These are phyloP conservation scores for Hortaea sp. DNA, from an alignment of 2,329 filamentous ascomycete genomes.

Conservation along the genomic window DNA sequence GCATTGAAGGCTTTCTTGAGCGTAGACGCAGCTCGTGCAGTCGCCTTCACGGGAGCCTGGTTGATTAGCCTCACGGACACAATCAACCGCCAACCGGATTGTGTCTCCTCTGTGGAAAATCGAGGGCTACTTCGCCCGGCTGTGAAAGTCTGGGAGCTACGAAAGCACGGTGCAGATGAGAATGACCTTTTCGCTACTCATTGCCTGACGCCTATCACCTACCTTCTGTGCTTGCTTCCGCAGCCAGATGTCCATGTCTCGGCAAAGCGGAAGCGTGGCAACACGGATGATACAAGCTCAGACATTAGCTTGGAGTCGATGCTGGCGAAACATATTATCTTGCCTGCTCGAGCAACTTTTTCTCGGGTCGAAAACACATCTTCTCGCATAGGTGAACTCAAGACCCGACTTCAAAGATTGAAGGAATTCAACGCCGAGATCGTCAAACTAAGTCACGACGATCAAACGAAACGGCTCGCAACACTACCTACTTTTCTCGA, in stretches of 20 bases:
- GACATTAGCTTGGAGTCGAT: conserved; percentile 10
- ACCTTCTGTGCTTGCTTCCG: conserved; percentile 8
- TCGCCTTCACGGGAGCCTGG: conserved; percentile 18
- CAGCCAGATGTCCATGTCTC: neutral
- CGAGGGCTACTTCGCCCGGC: conserved; percentile 10
- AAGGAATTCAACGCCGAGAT: neutral
- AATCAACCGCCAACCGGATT: neutral
- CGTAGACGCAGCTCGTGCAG: conserved; percentile 9
- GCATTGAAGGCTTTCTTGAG: conserved; percentile 16
- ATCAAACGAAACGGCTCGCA: conserved; percentile 2
- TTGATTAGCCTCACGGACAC: conserved; percentile 1
- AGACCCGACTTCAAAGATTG: neutral
- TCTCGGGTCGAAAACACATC: conserved; percentile 9
- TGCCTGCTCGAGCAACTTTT: conserved; percentile 30
- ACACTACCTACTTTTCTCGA: conserved; percentile 26
- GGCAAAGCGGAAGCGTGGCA: conserved; percentile 14
- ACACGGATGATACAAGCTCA: neutral
- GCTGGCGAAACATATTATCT: conserved; percentile 33
- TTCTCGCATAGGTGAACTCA: neutral
- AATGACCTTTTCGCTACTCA: conserved; percentile 17
- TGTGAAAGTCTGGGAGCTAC: conserved; percentile 17
- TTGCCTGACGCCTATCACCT: conserved; percentile 15
- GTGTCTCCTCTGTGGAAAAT: no score
- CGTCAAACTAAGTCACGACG: conserved; percentile 1
- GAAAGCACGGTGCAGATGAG: conserved; percentile 12